A percentile compares a stretch with the other conserved stretches of the same genome.
These are phyloP conservation scores for Pestalotiopsis sp. DNA, from an alignment of 2,329 filamentous ascomycete species.

Conservation along the genomic window DNA sequence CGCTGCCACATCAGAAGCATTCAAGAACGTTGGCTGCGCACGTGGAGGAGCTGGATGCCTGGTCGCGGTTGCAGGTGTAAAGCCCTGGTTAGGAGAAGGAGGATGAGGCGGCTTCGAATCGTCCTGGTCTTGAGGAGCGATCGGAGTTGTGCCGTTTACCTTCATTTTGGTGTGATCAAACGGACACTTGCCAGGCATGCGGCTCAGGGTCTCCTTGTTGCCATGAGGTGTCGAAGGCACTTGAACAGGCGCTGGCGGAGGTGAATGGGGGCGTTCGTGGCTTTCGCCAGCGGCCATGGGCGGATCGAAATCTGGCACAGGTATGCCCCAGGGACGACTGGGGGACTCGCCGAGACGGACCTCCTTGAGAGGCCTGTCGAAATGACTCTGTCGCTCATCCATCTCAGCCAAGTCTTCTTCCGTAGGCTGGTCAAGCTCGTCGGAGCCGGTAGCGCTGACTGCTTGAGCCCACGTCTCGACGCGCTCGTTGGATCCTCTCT, in stretches of 20 bases:
- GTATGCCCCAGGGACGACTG: constrained; percentile 89
- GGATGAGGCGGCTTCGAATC: constrained; percentile 20
- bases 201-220: constrained; percentile 22
- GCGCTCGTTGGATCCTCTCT: constrained; percentile 62
- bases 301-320: constrained; percentile 63
- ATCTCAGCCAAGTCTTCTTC: constrained; percentile 37
- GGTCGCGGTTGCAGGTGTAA: constrained; percentile 16
- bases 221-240: constrained; percentile 40
- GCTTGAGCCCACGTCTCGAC: constrained; percentile 86
- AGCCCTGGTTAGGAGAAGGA: constrained; percentile 15
- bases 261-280: constrained; percentile 48
- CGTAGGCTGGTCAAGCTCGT: constrained; percentile 38
- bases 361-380: constrained; percentile 83
- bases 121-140: constrained; percentile 23
- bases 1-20: constrained; percentile 34
- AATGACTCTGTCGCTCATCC: constrained; percentile 68
- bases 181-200: constrained; percentile 52
- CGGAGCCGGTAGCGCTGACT: constrained; percentile 54
- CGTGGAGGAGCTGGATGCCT: constrained; percentile 28
- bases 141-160: constrained; percentile 26
- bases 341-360: constrained; percentile 92
- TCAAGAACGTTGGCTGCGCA: constrained; percentile 53
- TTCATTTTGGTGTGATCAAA: constrained; percentile 53
- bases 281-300: constrained; percentile 33
- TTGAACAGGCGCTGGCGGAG: constrained; percentile 57